Conservation (phyloP, 1,139 yeast species). For the Blastobotrys niveus region DNA sequence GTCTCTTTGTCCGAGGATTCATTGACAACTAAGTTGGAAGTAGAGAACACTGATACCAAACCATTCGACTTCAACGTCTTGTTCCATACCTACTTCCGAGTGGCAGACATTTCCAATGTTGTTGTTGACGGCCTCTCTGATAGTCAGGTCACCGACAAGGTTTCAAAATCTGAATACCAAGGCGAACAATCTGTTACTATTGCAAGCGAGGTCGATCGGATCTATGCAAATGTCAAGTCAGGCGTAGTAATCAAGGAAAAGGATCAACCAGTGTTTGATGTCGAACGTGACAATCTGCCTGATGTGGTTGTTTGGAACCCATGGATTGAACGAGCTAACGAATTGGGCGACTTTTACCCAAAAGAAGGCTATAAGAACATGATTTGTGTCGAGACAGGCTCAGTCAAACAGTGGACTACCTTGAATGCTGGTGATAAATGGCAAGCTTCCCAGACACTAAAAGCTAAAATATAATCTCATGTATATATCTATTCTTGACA, state of each 20-base stretch:
- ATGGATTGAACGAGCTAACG: constrained; percentile 73
- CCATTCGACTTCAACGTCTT: constrained; percentile 86
- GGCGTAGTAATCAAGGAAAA: constrained; percentile 65
- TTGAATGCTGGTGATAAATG: constrained; percentile 66
- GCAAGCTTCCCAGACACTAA: constrained; percentile 57
- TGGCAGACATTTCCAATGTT: constrained; percentile 71
- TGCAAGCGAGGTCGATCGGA: constrained; percentile 76
- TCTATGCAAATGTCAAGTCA: constrained; percentile 56
- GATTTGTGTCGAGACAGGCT: constrained; percentile 94
- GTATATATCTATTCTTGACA: background rate
- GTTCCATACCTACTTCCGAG: constrained; percentile 83
- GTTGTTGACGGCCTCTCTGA: constrained; percentile 74
- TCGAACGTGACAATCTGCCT: constrained; percentile 56
- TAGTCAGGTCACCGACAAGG: constrained; percentile 66
- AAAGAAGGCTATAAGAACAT: constrained; percentile 74
- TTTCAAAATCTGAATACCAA: constrained; percentile 53
- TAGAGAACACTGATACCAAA: constrained; percentile 57
- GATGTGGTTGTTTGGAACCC: constrained; percentile 99
- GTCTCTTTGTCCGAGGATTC: constrained; percentile 44
- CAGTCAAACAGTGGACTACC: constrained; percentile 60
- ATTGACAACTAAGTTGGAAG: constrained; percentile 65
- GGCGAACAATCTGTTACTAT: constrained; percentile 62
- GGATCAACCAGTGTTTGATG: constrained; percentile 43
- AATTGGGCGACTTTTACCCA: constrained; percentile 85
- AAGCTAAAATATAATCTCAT: too few relatives aligned